phyloP scores from a whole-genome alignment of 768 basidiomycete species.

The Calocybe cyanea region DNA sequence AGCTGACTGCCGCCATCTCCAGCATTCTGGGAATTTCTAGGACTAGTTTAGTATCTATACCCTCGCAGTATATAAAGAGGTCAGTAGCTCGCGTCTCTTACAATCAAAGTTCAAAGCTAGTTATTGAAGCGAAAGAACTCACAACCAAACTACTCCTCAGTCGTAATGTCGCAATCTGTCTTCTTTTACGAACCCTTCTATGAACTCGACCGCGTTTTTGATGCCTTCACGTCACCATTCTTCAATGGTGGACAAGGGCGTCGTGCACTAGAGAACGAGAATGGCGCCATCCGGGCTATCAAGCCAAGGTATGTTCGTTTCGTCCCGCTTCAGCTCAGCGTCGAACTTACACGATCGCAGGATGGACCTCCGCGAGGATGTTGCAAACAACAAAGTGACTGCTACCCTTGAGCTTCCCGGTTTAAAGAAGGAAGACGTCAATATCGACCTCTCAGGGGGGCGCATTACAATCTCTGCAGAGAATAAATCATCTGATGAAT shows the following conservation, averaged over 20 bases:
- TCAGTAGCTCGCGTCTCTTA: too few species aligned
- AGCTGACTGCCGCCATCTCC: too few species aligned
- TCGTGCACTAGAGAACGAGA: slow-evolving; percentile 8
- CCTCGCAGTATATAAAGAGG: too few species aligned
- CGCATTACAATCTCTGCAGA: slow-evolving; percentile 47
- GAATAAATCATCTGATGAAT: slow-evolving; percentile 24
- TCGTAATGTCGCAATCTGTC: slow-evolving; percentile 28
- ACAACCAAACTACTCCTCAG: too few species aligned
- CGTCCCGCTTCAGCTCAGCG: neutral
- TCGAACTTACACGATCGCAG: too few species aligned
- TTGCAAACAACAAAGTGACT: slow-evolving; percentile 37
- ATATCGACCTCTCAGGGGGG: slow-evolving; percentile 43
- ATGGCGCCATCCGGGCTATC: slow-evolving; percentile 8
- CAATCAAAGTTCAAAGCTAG: too few species aligned
- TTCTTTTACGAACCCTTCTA: slow-evolving; percentile 41
- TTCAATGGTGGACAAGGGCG: slow-evolving; percentile 7
- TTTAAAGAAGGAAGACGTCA: slow-evolving; percentile 42
- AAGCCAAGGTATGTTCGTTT: slow-evolving; percentile 18
- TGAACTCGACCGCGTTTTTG: slow-evolving; percentile 43
- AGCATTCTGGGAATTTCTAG: too few species aligned
- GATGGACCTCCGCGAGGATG: slow-evolving; percentile 47
- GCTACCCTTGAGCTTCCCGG: slow-evolving; percentile 57
- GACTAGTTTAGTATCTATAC: too few species aligned
- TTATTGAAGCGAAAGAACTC: too few species aligned
- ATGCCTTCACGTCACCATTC: slow-evolving; percentile 19